Base-by-base conservation (phyloP, 305 asterid species). In the Solanum hybrid region DNA sequence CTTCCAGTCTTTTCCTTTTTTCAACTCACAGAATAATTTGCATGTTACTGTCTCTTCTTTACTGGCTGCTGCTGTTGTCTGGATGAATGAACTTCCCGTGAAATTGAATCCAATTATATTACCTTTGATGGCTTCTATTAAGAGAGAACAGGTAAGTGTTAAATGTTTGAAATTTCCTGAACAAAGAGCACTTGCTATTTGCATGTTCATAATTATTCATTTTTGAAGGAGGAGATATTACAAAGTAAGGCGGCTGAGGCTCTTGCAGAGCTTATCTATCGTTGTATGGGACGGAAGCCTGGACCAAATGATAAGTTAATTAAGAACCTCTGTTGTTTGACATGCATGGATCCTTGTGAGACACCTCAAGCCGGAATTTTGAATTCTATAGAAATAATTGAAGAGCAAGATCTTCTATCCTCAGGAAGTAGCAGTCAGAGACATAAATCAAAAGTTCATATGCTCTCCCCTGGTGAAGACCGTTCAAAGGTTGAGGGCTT, bases 191-290 rank as follows among this genome's bases (percentile, higher is more conserved):
- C 91, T 90, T 78, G 88, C 86, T 40, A 51, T 86, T 73, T 90
- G 90, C 86, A 89, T 92, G 89, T 89, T 90, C 88, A 86, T 90
- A 89, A 74, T 94, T 85, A 26, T 85, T 94, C 73, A 89, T 88
- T 67, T 79, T 90, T 91, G 89, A 91, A 98, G 99, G 99, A 98
- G 95, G 99, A 98, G 91, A 94, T 98, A 86, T 94, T 98, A 90
- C 99, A 98, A 95, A 94, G 86, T 89, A 96, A 95, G 94, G 98
- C 98, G 46, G 99, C 99, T 88, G 99, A 98, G 90, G 95, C 98
- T 76, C 94, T 97, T 78, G 98, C 98, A 85, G 99, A 98, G 93
- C 98, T 98, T 89, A 95, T 98, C 89, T 90, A 93, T 92, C 92
- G 94, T 91, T 98, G 99, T 91, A 94, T 96, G 73, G 93, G 93